Percentiles rank a stretch among this genome's conserved stretches.
These are phyloP conservation scores for Albugo candida DNA, from an alignment of 352 stramenopile genomes.

Conservation along the genomic window DNA sequence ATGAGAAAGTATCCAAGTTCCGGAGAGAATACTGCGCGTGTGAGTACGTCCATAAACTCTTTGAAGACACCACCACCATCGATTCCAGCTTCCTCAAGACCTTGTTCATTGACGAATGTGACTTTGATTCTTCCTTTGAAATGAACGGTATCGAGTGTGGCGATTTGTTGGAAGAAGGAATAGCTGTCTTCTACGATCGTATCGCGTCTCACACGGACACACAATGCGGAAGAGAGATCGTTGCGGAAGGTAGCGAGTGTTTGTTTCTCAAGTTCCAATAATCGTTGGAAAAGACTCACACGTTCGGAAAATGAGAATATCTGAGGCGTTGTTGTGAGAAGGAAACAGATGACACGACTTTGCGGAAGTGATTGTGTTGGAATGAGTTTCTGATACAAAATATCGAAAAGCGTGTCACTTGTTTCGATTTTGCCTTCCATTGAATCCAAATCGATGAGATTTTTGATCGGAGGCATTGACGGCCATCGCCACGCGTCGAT, in stretches of 20 bases:
- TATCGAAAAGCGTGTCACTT: not conserved
- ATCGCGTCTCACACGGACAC: conserved; percentile 44
- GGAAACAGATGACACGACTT: conserved; percentile 9
- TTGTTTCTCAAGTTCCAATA: conserved; percentile 40
- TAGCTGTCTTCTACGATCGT: conserved; percentile 86
- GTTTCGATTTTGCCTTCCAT: conserved; percentile 20
- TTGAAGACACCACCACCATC: conserved; percentile 96
- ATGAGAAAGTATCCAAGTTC: conserved; percentile 66
- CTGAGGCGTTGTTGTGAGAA: conserved; percentile 58
- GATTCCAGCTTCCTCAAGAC: conserved; percentile 87
- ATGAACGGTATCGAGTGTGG: conserved; percentile 27
- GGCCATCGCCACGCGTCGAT: conserved; percentile 47
- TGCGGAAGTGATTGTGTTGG: not conserved
- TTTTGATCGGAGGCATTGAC: conserved; percentile 36
- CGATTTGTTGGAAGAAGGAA: conserved; percentile 43
- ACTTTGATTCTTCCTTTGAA: conserved; percentile 85
- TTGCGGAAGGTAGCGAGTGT: conserved; percentile 20
- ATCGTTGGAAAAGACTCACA: conserved; percentile 51
- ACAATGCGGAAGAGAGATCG: conserved; percentile 30
- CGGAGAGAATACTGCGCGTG: conserved; percentile 76
- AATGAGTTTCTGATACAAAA: not conserved
- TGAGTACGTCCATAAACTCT: conserved; percentile 88
- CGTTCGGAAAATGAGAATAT: conserved; percentile 63
- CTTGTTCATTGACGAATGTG: conserved; percentile 84
- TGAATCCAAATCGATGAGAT: conserved; percentile 37